Evolutionary conservation across 2,329 filamentous ascomycete species (phyloP).

Genomic region (Venturia carpophila): DNA sequence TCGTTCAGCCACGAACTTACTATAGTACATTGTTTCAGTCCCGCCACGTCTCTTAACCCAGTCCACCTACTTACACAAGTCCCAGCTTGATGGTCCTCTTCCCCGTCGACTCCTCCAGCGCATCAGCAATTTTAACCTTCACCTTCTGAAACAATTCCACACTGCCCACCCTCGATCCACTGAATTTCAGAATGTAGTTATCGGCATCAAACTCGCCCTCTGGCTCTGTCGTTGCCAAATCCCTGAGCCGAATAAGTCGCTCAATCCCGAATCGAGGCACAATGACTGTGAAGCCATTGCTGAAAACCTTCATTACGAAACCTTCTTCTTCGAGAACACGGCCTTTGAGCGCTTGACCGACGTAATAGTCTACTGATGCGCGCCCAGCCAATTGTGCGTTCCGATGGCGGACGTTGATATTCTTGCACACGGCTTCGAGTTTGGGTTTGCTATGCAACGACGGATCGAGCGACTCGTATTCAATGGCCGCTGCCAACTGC

Average conservation of each 20-base stretch:
- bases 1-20: background rate
- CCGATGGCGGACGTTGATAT: constrained; percentile 95
- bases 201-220: constrained; percentile 80
- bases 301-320: constrained; percentile 95
- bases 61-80: constrained; percentile 33
- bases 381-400: constrained; percentile 94
- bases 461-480: constrained; percentile 79
- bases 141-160: constrained; percentile 92
- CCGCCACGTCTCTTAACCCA: background rate
- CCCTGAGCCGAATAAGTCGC: constrained; percentile 76
- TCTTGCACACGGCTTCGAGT: constrained; percentile 90
- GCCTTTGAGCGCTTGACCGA: constrained; percentile 87
- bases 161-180: constrained; percentile 46
- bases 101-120: constrained; percentile 90
- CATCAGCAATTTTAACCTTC: constrained; percentile 77
- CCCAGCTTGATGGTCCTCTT: constrained; percentile 82
- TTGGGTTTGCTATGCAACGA: constrained; percentile 73
- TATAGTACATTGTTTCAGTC: background rate
- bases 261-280: constrained; percentile 95
- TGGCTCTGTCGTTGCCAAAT: constrained; percentile 68
- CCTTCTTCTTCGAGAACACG: constrained; percentile 72
- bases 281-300: constrained; percentile 94
- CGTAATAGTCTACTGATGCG: constrained; percentile 94
- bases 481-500: constrained; percentile 90
- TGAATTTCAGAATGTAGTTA: constrained; percentile 64